Conservation (phyloP, 2,329 filamentous ascomycete species). For the Trichoderma aggressivum region DNA sequence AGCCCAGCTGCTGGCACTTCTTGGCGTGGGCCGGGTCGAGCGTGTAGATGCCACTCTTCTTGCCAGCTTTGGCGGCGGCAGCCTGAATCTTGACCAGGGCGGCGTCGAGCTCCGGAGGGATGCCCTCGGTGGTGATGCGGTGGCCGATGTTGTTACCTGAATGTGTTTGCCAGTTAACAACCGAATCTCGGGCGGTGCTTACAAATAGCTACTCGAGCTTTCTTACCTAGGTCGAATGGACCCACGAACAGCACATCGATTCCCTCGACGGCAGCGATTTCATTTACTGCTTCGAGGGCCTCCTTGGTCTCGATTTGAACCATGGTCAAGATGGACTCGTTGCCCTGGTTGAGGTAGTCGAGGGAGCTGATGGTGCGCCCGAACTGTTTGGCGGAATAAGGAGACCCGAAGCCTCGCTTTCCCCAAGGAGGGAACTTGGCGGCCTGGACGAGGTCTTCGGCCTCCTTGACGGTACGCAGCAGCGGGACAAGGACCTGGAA, state of each 20-base stretch:
- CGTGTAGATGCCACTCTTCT: conserved; percentile 62
- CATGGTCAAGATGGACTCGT: conserved; percentile 56
- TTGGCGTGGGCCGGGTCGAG: conserved; percentile 54
- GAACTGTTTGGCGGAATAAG: conserved; percentile 44
- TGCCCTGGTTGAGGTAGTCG: conserved; percentile 49
- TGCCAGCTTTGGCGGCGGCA: conserved; percentile 59
- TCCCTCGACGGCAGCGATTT: conserved; percentile 57
- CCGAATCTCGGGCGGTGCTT: neutral
- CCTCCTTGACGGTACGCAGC: conserved; percentile 43
- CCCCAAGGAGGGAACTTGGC: conserved; percentile 51
- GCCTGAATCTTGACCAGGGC: conserved; percentile 57
- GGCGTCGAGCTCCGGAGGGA: conserved; percentile 55
- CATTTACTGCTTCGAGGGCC: conserved; percentile 57
- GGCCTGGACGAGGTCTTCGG: conserved; percentile 42
- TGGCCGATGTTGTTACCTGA: conserved; percentile 57
- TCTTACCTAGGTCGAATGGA: conserved; percentile 59
- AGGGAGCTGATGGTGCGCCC: conserved; percentile 42
- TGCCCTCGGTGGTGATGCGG: conserved; percentile 58
- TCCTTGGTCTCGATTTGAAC: conserved; percentile 67
- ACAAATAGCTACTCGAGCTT: neutral
- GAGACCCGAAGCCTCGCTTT: conserved; percentile 48
- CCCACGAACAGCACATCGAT: conserved; percentile 64
- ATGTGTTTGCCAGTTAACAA: neutral
- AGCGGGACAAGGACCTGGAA: conserved; percentile 45
- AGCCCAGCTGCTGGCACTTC: conserved; percentile 53